phyloP scores from a whole-genome alignment of 2,329 filamentous ascomycete species.

The Phialocephala sp. region DNA sequence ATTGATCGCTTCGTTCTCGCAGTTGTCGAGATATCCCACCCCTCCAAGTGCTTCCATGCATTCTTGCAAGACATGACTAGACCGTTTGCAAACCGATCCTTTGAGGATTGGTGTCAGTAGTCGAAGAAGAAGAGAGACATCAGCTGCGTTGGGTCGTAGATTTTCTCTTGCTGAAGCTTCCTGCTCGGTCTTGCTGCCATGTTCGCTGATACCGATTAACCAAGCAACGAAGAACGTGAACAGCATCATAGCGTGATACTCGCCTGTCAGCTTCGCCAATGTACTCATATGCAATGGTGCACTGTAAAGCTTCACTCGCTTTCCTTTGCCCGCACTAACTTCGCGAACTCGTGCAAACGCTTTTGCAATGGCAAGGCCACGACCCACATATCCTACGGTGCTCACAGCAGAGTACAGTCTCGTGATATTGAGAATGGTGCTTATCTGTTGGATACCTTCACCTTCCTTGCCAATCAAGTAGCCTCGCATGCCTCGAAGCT shows the following conservation, averaged over 20 bases:
- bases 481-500: slow-evolving; percentile 65
- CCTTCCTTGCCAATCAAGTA: slow-evolving; percentile 72
- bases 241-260: slow-evolving; percentile 62
- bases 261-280: slow-evolving; percentile 59
- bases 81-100: slow-evolving; percentile 58
- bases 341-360: slow-evolving; percentile 63
- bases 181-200: slow-evolving; percentile 3
- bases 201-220: slow-evolving; percentile 48
- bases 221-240: slow-evolving; percentile 53
- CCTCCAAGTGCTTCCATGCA: slow-evolving; percentile 71
- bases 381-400: slow-evolving; percentile 57
- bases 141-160: not conserved
- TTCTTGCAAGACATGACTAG: slow-evolving; percentile 56
- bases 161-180: slow-evolving; percentile 25
- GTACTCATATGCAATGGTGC: slow-evolving; percentile 63
- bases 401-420: slow-evolving; percentile 62
- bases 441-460: slow-evolving; percentile 70
- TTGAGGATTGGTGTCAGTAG: slow-evolving; percentile 66
- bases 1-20: slow-evolving; percentile 68
- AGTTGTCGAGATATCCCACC: slow-evolving; percentile 68
- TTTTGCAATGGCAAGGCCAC: slow-evolving; percentile 61
- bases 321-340: slow-evolving; percentile 52
- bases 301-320: slow-evolving; percentile 54
- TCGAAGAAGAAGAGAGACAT: slow-evolving; percentile 53
- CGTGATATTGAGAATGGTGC: slow-evolving; percentile 71